Evolutionary conservation across 306 rosid genomes (phyloP), one percentile per base, ranked within the genome.

Genomic region (Amphicarpaea edgeworthii): DNA sequence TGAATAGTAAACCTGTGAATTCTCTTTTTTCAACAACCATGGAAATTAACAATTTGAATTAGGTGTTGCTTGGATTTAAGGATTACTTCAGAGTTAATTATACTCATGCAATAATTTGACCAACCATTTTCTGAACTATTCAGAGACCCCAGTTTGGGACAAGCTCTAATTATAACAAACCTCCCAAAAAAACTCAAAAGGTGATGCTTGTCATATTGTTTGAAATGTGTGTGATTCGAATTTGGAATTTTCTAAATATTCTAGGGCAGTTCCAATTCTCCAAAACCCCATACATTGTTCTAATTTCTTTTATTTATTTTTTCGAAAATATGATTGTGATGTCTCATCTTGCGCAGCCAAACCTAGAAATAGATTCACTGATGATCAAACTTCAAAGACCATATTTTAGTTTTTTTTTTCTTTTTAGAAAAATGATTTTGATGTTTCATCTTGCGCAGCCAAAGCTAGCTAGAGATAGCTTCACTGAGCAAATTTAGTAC

Each of bases 321-420:
- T 21, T 19, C 59, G 50, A 59, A 59, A 59, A 59, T 59, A 77
- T 83, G 81, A 77, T 80, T 74, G 73, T 69, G 81, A 73, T 80
- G 87, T 83, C 75, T 70, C 77, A 69, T 74, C 87, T 77, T 77
- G 62, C 64, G 79, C 79, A 69, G 82, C 77, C 71, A 81, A 57
- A 41, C 38, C 54, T 69, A 69, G 24, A 63, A 41, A 55, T 59
- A 41, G 49, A 49, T 68, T 72, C 24, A 38, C 8, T 41, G 55
- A 64, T n/a, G n/a, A n/a, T n/a, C n/a, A n/a, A n/a, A n/a, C n/a
- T n/a, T 24, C 54, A 78, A 60, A 74, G 83, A 70, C 50, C 45
- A 26, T 47, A 63, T 8, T 40, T 82, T 6, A 42, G 26, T 17
- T 40, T 19, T n/a, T 61, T 34, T 64, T 65, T 42, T n/a, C 1